These are phyloP conservation scores for Mrakia blollopis DNA, from an alignment of 768 basidiomycete species.

Conservation along the genomic window DNA sequence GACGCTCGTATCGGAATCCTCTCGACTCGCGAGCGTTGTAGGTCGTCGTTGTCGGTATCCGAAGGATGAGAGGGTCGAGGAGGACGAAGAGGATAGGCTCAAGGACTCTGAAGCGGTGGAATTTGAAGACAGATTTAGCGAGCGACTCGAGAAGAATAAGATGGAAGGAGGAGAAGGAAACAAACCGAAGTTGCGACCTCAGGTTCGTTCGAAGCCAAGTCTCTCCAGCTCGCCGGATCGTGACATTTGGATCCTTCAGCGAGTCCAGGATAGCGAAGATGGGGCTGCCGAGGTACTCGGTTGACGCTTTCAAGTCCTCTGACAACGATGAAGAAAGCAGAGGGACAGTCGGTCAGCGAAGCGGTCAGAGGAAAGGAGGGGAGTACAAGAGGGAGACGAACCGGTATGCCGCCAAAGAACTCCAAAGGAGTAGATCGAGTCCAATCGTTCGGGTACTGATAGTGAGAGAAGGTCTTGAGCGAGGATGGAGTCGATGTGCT, in stretches of 20 bases:
- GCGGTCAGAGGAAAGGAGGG: slow-evolving; percentile 30
- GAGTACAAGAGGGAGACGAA: slow-evolving; percentile 41
- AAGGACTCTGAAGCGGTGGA: slow-evolving; percentile 12
- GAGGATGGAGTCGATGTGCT: slow-evolving; percentile 73
- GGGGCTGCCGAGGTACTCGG: slow-evolving; percentile 74
- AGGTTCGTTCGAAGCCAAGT: slow-evolving; percentile 96
- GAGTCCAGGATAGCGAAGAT: slow-evolving; percentile 83
- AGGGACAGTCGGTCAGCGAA: no score
- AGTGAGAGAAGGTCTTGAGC: slow-evolving; percentile 63
- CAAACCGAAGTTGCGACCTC: slow-evolving; percentile 81
- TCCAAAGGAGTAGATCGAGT: slow-evolving; percentile 81
- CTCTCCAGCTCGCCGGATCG: slow-evolving; percentile 71
- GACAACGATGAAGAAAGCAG: not conserved
- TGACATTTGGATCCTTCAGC: slow-evolving; percentile 68
- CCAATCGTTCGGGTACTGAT: slow-evolving; percentile 50
- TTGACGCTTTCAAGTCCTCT: slow-evolving; percentile 80
- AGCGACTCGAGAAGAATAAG: not conserved
- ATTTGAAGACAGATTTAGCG: not conserved
- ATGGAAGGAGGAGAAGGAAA: not conserved
- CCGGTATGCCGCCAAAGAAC: slow-evolving; percentile 86
- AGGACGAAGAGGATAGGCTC: slow-evolving; percentile 52
- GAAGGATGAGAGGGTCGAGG: slow-evolving; percentile 62
- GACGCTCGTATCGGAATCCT: slow-evolving; percentile 62
- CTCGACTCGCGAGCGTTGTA: slow-evolving; percentile 63
- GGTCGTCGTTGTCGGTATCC: slow-evolving; percentile 45